phyloP scores from a whole-genome alignment of 805 yeast species.

The Candida sithepensis region DNA sequence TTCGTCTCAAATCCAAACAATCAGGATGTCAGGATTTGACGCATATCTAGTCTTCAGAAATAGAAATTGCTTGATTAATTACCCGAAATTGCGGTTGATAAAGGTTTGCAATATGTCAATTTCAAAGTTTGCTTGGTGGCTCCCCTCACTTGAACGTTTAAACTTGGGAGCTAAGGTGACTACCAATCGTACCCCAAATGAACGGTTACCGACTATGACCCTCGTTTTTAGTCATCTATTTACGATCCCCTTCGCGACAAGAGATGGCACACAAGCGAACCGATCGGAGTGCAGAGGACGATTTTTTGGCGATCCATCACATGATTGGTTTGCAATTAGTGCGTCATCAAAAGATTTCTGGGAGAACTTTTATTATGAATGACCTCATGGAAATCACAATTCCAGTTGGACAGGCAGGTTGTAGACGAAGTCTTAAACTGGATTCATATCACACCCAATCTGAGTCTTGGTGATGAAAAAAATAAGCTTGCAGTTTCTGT shows the following conservation, averaged over 20 bases:
- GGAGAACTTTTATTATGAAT: slow-evolving; percentile 14
- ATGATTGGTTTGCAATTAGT: slow-evolving; percentile 18
- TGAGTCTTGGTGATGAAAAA: too few species aligned
- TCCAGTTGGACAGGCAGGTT: too few species aligned
- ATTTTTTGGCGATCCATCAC: slow-evolving; percentile 19
- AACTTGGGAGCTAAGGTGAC: slow-evolving; percentile 4
- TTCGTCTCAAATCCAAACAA: slow-evolving; percentile 11
- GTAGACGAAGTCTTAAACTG: too few species aligned
- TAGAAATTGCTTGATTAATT: slow-evolving; percentile 2
- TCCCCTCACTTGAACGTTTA: slow-evolving; percentile 15
- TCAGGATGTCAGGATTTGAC: slow-evolving; percentile 22
- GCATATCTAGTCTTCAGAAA: slow-evolving; percentile 16
- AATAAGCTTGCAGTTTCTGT: too few species aligned
- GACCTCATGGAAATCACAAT: too few species aligned
- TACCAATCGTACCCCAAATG: not conserved
- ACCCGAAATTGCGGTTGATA: slow-evolving; percentile 11
- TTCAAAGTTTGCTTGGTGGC: slow-evolving; percentile 24
- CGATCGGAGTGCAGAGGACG: slow-evolving; percentile 13
- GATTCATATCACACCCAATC: too few species aligned
- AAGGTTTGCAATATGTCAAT: slow-evolving; percentile 21
- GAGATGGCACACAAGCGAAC: slow-evolving; percentile 16
- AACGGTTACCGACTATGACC: slow-evolving; percentile 18
- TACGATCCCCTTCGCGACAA: slow-evolving; percentile 14
- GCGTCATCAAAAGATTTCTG: slow-evolving; percentile 15
- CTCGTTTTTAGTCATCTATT: slow-evolving; percentile 32